Percentiles rank a stretch among this genome's conserved stretches.
Conservation (phyloP, 768 basidiomycete species). For the Boletellus ananas region DNA sequence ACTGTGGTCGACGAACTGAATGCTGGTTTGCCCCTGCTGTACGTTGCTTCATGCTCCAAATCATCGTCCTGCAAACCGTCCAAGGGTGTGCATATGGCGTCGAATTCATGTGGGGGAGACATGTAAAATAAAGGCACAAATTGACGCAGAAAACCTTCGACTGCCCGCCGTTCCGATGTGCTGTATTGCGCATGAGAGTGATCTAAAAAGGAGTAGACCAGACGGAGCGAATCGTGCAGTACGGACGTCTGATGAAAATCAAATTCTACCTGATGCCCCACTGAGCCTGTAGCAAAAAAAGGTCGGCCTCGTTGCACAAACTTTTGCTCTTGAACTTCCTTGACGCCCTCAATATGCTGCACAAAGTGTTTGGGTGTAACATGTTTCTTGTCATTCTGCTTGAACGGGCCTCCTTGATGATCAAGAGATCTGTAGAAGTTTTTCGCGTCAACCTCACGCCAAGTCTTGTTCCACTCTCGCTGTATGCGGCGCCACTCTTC, state of each 20-base stretch:
- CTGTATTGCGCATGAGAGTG: slow-evolving; percentile 76
- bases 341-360: slow-evolving; percentile 68
- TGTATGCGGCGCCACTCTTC: slow-evolving; percentile 96
- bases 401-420: slow-evolving; percentile 93
- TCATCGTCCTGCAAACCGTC: slow-evolving; percentile 43
- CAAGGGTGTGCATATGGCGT: slow-evolving; percentile 55
- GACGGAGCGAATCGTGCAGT: slow-evolving; percentile 83
- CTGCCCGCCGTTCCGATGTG: slow-evolving; percentile 68
- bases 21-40: slow-evolving; percentile 42
- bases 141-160: slow-evolving; percentile 80
- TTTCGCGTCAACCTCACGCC: slow-evolving; percentile 94
- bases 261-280: slow-evolving; percentile 75
- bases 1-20: slow-evolving; percentile 50
- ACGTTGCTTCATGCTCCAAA: slow-evolving; percentile 24
- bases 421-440: slow-evolving; percentile 99
- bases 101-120: slow-evolving; percentile 63
- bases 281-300: slow-evolving; percentile 43
- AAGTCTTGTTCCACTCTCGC: slow-evolving; percentile 93
- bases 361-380: slow-evolving; percentile 84
- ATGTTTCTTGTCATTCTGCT: slow-evolving; percentile 91
- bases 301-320: slow-evolving; percentile 28
- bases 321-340: slow-evolving; percentile 51
- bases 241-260: slow-evolving; percentile 73
- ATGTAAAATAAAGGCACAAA: slow-evolving; percentile 84
- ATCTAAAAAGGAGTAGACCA: slow-evolving; percentile 89